phyloP scores from a whole-genome alignment of 331 rosid genomes.

The Pyracantha coccinea region DNA sequence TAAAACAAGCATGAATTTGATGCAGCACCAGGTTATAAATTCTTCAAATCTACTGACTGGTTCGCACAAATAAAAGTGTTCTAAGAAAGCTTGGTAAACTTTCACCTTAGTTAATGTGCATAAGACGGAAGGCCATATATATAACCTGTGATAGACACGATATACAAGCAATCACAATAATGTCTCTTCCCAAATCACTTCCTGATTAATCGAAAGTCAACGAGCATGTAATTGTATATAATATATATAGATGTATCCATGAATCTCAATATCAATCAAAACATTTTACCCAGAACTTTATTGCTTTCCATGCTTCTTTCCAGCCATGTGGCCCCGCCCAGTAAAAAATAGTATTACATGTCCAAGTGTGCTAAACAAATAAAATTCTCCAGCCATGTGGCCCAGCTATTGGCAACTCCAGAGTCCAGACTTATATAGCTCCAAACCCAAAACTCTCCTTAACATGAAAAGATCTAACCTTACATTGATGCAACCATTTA shows the following conservation, averaged over 20 bases:
- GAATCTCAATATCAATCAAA: no score
- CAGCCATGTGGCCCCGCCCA: not conserved
- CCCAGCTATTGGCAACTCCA: not conserved
- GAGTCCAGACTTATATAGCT: not conserved
- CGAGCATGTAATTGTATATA: no score
- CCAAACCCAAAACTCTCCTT: not conserved
- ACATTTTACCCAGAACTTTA: no score
- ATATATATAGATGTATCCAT: no score
- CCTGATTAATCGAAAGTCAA: no score
- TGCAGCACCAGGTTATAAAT: slow-evolving; percentile 3
- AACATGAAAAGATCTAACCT: not conserved
- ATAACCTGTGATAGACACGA: no score
- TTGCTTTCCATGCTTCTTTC: no score
- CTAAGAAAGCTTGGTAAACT: not conserved
- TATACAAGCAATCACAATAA: no score
- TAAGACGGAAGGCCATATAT: not conserved
- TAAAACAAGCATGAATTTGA: not conserved
- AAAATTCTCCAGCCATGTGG: not conserved
- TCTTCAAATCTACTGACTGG: slow-evolving; percentile 1
- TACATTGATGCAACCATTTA: not conserved
- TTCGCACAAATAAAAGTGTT: not conserved
- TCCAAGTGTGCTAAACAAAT: not conserved
- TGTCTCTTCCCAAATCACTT: no score
- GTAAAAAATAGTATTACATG: not conserved
- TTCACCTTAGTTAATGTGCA: not conserved